These are phyloP conservation scores for Coelastrella sp. DNA, from an alignment of 139 green algal genomes.

Conservation along the genomic window DNA sequence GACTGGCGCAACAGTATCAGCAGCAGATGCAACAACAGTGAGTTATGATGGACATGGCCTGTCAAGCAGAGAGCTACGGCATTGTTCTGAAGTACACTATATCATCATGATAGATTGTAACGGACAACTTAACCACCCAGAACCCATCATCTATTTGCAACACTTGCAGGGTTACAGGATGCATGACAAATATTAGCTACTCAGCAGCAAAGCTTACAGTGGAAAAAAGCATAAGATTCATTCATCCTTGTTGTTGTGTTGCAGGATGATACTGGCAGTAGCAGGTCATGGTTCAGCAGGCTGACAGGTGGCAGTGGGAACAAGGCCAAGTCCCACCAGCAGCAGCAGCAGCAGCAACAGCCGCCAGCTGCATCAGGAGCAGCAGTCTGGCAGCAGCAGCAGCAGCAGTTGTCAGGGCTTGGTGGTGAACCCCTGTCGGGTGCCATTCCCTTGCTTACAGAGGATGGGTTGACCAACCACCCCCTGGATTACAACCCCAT, in stretches of 20 bases:
- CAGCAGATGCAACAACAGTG: neutral
- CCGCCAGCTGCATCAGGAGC: neutral
- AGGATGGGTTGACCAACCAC: conserved; percentile 58
- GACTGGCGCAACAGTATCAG: neutral
- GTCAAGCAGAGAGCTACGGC: too few relatives aligned
- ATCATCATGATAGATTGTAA: too few relatives aligned
- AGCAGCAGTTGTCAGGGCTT: neutral
- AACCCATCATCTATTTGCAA: too few relatives aligned
- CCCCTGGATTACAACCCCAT: conserved; percentile 72
- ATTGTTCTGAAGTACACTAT: too few relatives aligned
- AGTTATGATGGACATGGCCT: too few relatives aligned
- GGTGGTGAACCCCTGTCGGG: conserved; percentile 19
- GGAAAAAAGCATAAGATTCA: too few relatives aligned
- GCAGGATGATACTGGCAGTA: neutral
- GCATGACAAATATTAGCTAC: too few relatives aligned
- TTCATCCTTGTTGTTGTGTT: neutral
- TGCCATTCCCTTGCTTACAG: conserved; percentile 12
- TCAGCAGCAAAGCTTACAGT: too few relatives aligned
- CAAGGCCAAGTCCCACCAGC: too few relatives aligned
- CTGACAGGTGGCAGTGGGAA: neutral
- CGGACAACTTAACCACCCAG: too few relatives aligned
- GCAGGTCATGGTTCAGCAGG: conserved; percentile 6
- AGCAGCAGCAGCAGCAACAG: conserved; percentile 29
- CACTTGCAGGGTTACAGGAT: too few relatives aligned
- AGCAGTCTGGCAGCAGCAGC: conserved; percentile 20